A percentile compares a stretch with the other conserved stretches of the same genome.
Conservation (phyloP, 768 basidiomycete genomes). For the Phlebiopsis gigantea region DNA sequence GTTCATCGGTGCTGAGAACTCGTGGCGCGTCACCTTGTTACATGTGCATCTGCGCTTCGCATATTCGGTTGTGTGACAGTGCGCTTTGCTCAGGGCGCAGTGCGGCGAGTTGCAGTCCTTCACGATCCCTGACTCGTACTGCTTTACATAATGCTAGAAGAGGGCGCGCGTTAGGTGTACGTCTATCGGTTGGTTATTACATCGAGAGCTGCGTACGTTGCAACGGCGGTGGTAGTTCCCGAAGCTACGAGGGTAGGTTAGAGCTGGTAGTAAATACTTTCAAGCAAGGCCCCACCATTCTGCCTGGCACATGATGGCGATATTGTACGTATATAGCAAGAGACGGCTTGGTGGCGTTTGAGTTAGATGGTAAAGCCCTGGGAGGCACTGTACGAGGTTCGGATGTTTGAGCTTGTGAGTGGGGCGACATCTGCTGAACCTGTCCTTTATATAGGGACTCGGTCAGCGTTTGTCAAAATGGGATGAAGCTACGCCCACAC, state of each 20-base stretch:
- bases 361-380: background rate
- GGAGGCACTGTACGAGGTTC: no score
- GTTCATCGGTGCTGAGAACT: background rate
- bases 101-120: slow-evolving; percentile 22
- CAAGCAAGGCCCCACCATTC: slow-evolving; percentile 21
- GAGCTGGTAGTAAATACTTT: background rate
- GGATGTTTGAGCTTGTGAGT: no score
- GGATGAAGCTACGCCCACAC: background rate
- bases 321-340: background rate
- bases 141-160: slow-evolving; percentile 24
- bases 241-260: slow-evolving; percentile 14
- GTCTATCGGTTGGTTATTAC: background rate
- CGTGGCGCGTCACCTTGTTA: slow-evolving; percentile 13
- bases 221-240: slow-evolving; percentile 27
- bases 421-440: no score
- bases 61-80: slow-evolving; percentile 18
- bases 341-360: slow-evolving; percentile 7
- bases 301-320: slow-evolving; percentile 20
- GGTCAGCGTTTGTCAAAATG: background rate
- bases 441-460: background rate
- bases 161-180: background rate
- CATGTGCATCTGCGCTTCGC: slow-evolving; percentile 17
- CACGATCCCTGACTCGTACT: slow-evolving; percentile 25
- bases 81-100: slow-evolving; percentile 22
- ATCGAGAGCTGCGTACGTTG: slow-evolving; percentile 15